A percentile compares a stretch with the other conserved stretches of the same genome.
These are phyloP conservation scores for Mangifera indica DNA, from an alignment of 345 rosid species.

Conservation along the genomic window DNA sequence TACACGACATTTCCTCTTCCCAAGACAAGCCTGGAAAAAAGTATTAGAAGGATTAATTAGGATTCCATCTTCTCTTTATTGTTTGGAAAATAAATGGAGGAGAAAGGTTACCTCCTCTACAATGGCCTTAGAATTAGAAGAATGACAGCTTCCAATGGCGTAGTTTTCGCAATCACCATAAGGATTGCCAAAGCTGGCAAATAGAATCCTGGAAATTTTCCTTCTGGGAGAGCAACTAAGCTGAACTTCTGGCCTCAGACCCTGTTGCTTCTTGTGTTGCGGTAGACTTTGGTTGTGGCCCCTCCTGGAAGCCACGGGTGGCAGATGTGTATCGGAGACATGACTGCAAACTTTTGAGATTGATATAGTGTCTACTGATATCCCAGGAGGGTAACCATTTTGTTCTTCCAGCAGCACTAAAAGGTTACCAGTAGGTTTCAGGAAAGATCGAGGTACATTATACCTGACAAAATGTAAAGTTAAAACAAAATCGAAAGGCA, in stretches of 20 bases:
- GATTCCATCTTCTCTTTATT: neutral
- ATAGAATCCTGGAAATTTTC: slow-evolving; percentile 40
- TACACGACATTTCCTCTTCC: slow-evolving; percentile 45
- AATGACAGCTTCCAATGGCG: slow-evolving; percentile 49
- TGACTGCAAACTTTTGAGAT: slow-evolving; percentile 35
- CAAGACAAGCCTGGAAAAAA: slow-evolving; percentile 51
- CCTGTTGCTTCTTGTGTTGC: neutral
- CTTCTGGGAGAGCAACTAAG: slow-evolving; percentile 35
- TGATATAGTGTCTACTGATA: slow-evolving; percentile 44
- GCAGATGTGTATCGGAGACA: slow-evolving; percentile 28
- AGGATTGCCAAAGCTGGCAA: slow-evolving; percentile 62
- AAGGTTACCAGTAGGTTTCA: slow-evolving; percentile 40
- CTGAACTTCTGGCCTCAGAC: slow-evolving; percentile 32
- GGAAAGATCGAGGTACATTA: slow-evolving; percentile 54
- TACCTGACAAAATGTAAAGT: slow-evolving; percentile 38
- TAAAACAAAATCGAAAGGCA: neutral
- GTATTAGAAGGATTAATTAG: neutral
- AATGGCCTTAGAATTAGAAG: slow-evolving; percentile 36
- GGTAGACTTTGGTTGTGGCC: slow-evolving; percentile 4
- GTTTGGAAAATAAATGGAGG: neutral
- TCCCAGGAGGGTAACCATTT: slow-evolving; percentile 46
- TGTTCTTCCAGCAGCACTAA: slow-evolving; percentile 59
- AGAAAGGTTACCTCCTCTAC: slow-evolving; percentile 42
- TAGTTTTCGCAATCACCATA: slow-evolving; percentile 45
- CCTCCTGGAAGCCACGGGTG: slow-evolving; percentile 28